Evolutionary conservation across 352 stramenopile genomes (phyloP).

Genomic region (Plasmopara muralis): DNA sequence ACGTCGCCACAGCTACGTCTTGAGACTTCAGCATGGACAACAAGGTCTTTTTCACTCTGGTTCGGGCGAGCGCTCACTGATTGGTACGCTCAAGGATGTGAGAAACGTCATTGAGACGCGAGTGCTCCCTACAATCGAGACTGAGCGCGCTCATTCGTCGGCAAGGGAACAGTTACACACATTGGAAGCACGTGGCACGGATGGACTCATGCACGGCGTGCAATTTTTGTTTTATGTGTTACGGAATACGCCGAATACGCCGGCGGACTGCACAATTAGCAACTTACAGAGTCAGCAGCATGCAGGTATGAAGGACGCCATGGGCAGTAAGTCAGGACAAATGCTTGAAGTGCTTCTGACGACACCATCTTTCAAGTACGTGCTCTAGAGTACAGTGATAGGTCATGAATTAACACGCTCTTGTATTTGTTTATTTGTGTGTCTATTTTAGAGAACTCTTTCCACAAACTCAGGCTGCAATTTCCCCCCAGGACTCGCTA

Average conservation of each 20-base stretch:
- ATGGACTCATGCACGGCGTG: conserved; percentile 80
- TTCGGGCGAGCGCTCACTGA: conserved; percentile 61
- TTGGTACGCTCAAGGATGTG: conserved; percentile 79
- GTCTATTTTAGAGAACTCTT: conserved; percentile 44
- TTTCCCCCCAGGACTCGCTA: conserved; percentile 32
- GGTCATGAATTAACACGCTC: not conserved
- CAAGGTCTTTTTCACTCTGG: conserved; percentile 77
- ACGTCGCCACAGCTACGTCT: conserved; percentile 65
- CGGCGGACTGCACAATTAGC: conserved; percentile 76
- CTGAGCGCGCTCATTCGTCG: conserved; percentile 72
- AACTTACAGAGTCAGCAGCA: conserved; percentile 79
- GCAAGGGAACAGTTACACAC: conserved; percentile 75
- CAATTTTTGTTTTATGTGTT: conserved; percentile 86
- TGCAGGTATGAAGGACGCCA: conserved; percentile 78
- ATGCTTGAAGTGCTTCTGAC: conserved; percentile 79
- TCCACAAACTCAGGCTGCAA: conserved; percentile 24
- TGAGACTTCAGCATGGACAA: conserved; percentile 72
- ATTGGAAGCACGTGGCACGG: conserved; percentile 64
- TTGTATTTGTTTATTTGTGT: not conserved
- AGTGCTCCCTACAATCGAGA: conserved; percentile 74
- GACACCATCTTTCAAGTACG: conserved; percentile 78
- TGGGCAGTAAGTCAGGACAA: conserved; percentile 77
- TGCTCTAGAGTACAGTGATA: not conserved
- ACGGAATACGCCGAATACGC: conserved; percentile 76
- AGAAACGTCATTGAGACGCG: conserved; percentile 71